Evolutionary conservation across 345 rosid genomes (phyloP).

Genomic region (Gynandropsis gynandra): DNA sequence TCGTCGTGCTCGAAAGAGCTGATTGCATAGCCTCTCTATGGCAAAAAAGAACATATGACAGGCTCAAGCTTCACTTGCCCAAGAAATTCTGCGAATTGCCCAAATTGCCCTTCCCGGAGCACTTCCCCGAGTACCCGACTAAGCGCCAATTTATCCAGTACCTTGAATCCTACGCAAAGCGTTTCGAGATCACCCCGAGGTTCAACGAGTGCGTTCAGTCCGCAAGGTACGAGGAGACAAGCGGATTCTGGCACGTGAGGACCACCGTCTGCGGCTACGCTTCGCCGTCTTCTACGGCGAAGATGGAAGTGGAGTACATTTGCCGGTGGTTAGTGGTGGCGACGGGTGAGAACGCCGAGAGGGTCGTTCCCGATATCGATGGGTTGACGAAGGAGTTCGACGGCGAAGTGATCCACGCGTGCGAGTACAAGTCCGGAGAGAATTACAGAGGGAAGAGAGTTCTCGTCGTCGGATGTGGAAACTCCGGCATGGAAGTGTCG

Average conservation of each 20-base stretch:
- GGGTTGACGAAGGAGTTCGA: conserved; percentile 36
- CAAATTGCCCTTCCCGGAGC: conserved; percentile 38
- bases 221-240: conserved; percentile 31
- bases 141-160: conserved; percentile 33
- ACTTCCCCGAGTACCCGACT: conserved; percentile 20
- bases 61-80: conserved; percentile 48
- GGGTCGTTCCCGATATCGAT: conserved; percentile 39
- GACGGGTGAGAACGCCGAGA: conserved; percentile 49
- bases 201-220: conserved; percentile 23
- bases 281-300: neutral
- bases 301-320: conserved; percentile 34
- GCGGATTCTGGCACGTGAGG: conserved; percentile 40
- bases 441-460: conserved; percentile 33
- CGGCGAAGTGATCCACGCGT: conserved; percentile 36
- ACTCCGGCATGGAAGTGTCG: conserved; percentile 53
- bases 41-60: conserved; percentile 43
- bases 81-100: conserved; percentile 50
- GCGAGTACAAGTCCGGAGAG: conserved; percentile 37
- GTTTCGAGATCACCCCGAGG: conserved; percentile 22
- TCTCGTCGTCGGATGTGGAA: conserved; percentile 52
- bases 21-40: conserved; percentile 44
- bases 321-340: conserved; percentile 53
- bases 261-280: conserved; percentile 19
- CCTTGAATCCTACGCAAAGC: conserved; percentile 39
- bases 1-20: conserved; percentile 39